Evolutionary conservation across 2,329 filamentous ascomycete genomes (phyloP), one percentile per base, ranked within the genome.

Genomic region (Trichoderma guizhouense): DNA sequence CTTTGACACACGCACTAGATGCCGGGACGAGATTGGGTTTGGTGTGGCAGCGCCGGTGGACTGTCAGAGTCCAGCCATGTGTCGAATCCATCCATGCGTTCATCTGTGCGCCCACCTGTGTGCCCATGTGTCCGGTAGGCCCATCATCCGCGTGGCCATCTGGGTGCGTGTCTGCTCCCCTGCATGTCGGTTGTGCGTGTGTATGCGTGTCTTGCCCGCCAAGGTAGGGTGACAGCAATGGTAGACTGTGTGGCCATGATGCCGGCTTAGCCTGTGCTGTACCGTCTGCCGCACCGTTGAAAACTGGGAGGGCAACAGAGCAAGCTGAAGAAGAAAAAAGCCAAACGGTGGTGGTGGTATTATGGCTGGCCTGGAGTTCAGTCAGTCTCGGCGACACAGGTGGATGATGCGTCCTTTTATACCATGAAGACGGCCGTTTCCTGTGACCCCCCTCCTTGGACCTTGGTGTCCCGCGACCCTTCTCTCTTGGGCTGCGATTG

Each of bases 361-460:
- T 9, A 47, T 51, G 43, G n/a, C 30, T 15, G 32, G 32, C 55
- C 39, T 51, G 36, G 28, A 28, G 18, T 28, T 39, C 18, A 28
- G 36, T 30, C 32, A n/a, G 64, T 5, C 12, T 32, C 55, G 43
- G 28, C 30, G n/a, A 51, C n/a, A 3, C 26, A 47, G 62, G 62
- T 55, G 55, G 66, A 60, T 34, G 61, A 57, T 70, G 67, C 67
- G 67, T 53, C 57, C 58, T 70, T 70, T 70, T 62, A 70, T 70
- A 70, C 43, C 57, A 14, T 36, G 21, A 62, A 62, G 47, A 36
- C 43, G 30, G 32, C 26, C 14, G 24, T 58, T 28, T 67, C 12
- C 39, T 28, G 18, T 6, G 12, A 11, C 28, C 32, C 51, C 30
- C 21, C 32, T 12, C 26, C 39, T 43, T 43, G 39, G 39, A 7